Evolutionary conservation across 2,329 filamentous ascomycete species (phyloP).

Genomic region (Xylariales sp.): DNA sequence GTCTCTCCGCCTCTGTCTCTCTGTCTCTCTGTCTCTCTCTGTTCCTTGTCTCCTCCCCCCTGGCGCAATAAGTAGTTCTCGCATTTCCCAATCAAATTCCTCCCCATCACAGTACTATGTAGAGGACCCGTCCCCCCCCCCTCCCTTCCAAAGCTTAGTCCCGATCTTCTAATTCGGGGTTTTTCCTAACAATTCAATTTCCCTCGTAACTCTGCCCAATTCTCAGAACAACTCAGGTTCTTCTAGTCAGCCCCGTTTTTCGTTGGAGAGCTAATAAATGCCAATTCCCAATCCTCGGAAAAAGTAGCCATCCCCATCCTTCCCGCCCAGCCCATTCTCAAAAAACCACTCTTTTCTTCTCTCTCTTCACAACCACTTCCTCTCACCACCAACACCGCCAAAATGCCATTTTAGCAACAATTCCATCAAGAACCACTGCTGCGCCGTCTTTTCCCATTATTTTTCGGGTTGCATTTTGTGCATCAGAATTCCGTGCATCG

Average conservation of each 20-base stretch:
- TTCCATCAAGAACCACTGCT: constrained; percentile 54
- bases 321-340: constrained; percentile 48
- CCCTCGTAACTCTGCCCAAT: constrained; percentile 51
- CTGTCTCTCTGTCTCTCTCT: no score
- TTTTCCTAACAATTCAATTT: constrained; percentile 52
- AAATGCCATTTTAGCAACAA: constrained; percentile 49
- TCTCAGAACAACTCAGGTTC: constrained; percentile 37
- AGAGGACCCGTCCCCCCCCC: constrained; percentile 22
- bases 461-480: constrained; percentile 44
- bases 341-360: constrained; percentile 46
- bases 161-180: constrained; percentile 54
- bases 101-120: constrained; percentile 37
- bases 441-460: constrained; percentile 48
- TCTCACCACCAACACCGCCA: constrained; percentile 47
- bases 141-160: constrained; percentile 47
- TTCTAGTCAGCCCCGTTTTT: constrained; percentile 60
- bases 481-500: constrained; percentile 44
- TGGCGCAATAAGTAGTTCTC: constrained; percentile 18
- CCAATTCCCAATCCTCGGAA: constrained; percentile 55
- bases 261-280: constrained; percentile 60
- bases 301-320: constrained; percentile 63
- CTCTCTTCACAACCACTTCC: constrained; percentile 42
- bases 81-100: constrained; percentile 42
- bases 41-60: constrained; percentile 19
- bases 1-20: no score